phyloP scores from a whole-genome alignment of 768 basidiomycete genomes.

The Tremella mesenterica region DNA sequence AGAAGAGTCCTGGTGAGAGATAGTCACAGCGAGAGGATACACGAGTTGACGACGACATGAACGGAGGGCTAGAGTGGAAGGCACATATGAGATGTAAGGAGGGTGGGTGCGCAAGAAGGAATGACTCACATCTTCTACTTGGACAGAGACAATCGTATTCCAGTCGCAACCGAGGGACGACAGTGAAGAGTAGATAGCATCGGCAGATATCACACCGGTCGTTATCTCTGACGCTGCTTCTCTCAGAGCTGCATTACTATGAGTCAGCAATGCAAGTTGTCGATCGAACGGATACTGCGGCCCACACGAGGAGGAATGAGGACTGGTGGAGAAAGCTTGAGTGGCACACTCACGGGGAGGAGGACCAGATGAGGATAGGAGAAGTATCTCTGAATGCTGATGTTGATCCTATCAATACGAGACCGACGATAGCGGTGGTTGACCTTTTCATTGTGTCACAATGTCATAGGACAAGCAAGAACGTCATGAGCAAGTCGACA shows the following conservation, averaged over 20 bases:
- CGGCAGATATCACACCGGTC: conserved; percentile 26
- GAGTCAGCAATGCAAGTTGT: conserved; percentile 7
- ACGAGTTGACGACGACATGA: no score
- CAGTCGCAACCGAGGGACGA: conserved; percentile 32
- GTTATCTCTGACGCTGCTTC: conserved; percentile 19
- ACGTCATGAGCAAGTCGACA: no score
- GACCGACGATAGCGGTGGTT: conserved; percentile 3
- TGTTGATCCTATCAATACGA: conserved; percentile 10
- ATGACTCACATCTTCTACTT: conserved; percentile 30
- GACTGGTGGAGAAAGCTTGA: not conserved
- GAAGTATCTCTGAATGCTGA: conserved; percentile 33
- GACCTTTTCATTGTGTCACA: no score
- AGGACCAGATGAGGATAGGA: conserved; percentile 32
- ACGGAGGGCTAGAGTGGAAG: no score
- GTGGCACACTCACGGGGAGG: conserved; percentile 22
- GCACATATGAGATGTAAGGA: no score
- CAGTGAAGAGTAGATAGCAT: conserved; percentile 28
- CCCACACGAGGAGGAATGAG: no score
- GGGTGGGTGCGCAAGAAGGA: not conserved
- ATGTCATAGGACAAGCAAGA: no score
- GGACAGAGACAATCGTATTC: conserved; percentile 25
- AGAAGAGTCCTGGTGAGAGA: no score
- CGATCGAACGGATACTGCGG: no score
- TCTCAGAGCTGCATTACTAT: conserved; percentile 17
- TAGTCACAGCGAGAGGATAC: no score